Conservation (phyloP, 1,284 basidiomycete genomes). For the Apiotrichum laibachii region DNA sequence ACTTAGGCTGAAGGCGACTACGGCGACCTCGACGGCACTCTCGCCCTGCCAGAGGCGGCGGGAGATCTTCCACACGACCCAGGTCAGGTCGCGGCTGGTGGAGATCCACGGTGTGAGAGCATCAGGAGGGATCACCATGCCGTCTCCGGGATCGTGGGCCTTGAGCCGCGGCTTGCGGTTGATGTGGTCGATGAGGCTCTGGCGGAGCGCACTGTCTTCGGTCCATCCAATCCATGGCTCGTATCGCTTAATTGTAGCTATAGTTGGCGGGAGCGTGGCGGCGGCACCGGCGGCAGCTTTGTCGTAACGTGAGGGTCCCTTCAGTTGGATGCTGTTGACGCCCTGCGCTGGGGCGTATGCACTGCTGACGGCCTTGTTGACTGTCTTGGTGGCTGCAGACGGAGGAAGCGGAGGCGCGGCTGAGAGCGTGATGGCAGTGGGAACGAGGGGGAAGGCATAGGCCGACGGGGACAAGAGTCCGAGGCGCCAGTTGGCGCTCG, state of each 20-base stretch:
- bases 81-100: slow-evolving; percentile 19
- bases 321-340: too few relatives aligned
- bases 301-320: too few relatives aligned
- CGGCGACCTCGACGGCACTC: slow-evolving; percentile 19
- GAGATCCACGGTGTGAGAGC: slow-evolving; percentile 34
- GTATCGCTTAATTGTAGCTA: background rate
- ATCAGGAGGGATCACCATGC: slow-evolving; percentile 22
- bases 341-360: too few relatives aligned
- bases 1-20: slow-evolving; percentile 21
- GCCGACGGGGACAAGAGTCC: slow-evolving; percentile 4
- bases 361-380: too few relatives aligned
- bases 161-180: slow-evolving; percentile 22
- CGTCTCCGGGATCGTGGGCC: slow-evolving; percentile 14
- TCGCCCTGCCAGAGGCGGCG: slow-evolving; percentile 14
- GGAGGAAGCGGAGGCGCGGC: too few relatives aligned
- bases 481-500: slow-evolving; percentile 17
- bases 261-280: background rate
- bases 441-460: background rate
- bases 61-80: slow-evolving; percentile 37
- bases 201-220: slow-evolving; percentile 19
- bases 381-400: too few relatives aligned
- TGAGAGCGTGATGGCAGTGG: too few relatives aligned
- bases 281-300: background rate
- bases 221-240: slow-evolving; percentile 12
- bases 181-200: slow-evolving; percentile 35